Evolutionary conservation across 345 rosid genomes (phyloP), one percentile per base, ranked within the genome.

Genomic region (Arabidopsis suecica): DNA sequence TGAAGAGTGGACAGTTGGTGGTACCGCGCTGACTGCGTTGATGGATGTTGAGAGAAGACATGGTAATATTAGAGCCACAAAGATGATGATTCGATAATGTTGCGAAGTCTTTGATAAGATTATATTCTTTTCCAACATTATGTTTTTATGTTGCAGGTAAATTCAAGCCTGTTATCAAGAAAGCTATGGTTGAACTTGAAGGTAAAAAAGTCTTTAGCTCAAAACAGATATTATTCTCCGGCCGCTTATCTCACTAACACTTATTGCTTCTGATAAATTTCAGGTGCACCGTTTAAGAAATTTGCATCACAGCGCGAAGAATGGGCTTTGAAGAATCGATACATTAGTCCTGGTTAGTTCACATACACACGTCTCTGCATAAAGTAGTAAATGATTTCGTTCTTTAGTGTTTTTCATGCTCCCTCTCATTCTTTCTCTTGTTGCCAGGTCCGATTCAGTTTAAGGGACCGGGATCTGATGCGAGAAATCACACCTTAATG

Each of bases 21-120:
- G 99, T 72, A 95, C 99, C 13, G 89, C 99, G 5, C 78, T 95
- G 44, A 95, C 99, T 67, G 68, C 98, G 5, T 78, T 95, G 79
- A 95, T 92, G 99, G 99, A 95, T 23, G 99, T 95, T 25, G 99
- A 95, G 87, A 92, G 99, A 86, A 89, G 99, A 84, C 99, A 95
- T 64, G 99, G 98, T 91, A 83, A 22, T 65, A 34, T 1, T 3
- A 23, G 1, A 57, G 3, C 20, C 20, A 11, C 3, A 16, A 12
- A 41, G 18, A 61, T 5, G 34, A 61, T 40, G 50, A 23, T 48
- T 10, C 6, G 30, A 62, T 53, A 37, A 54, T 1, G 1, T 25
- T 48, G 72, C 44, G 5, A 28, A 48, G 16, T 23, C 25, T 20
- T 62, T 60, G 30, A 36, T 22, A 50, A 12, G 7, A 30, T 28